Evolutionary conservation across 2,329 filamentous ascomycete genomes (phyloP), one percentile per base, ranked within the genome.

Genomic region (Ceratocystis colombiana): DNA sequence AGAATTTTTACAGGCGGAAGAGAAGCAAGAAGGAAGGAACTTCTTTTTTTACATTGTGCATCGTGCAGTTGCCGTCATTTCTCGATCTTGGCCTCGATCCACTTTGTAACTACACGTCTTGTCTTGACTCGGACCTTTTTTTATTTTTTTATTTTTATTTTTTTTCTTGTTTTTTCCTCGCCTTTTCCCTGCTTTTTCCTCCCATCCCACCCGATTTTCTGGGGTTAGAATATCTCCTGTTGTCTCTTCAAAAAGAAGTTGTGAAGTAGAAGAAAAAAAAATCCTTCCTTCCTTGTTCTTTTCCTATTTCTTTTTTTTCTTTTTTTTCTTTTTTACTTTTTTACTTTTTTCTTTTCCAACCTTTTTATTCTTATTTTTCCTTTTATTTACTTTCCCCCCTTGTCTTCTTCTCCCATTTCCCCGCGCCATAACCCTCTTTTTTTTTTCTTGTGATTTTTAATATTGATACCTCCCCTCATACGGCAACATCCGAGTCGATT

Each of bases 141-240:
- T 59, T 59, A 0, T 30, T 1, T 48, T 48, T 17, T 30, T 1
- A 20, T 48, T 17, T 22, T 5, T 25, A 7, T 57, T 33, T 57
- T 33, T 57, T 57, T 25, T 17, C 3, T 6, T 4, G 12, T 22
- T 20, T 59, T 37, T 59, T 59, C 3, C 22, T 22, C 28, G 17
- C 12, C n/a, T 57, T 15, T 30, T 57, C 33, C 33, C 33, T 55
- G 12, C 28, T 17, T 59, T n/a, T 15, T 59, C 7, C 4, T 30
- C 33, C 53, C 53, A 59, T 59, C 22, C 53, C 53, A 59, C 53
- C 53, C 53, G 53, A 59, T 59, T 37, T 59, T 22, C 53, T 59
- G 53, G 53, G 53, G 53, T 59, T 59, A 17, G 28, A 41, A 30
- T 59, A 59, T 59, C 28, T 59, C 53, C 53, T 59, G 28, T 59